phyloP scores from a whole-genome alignment of 371 early-diverging fungal species.

The Apophysomyces ossiformis region DNA sequence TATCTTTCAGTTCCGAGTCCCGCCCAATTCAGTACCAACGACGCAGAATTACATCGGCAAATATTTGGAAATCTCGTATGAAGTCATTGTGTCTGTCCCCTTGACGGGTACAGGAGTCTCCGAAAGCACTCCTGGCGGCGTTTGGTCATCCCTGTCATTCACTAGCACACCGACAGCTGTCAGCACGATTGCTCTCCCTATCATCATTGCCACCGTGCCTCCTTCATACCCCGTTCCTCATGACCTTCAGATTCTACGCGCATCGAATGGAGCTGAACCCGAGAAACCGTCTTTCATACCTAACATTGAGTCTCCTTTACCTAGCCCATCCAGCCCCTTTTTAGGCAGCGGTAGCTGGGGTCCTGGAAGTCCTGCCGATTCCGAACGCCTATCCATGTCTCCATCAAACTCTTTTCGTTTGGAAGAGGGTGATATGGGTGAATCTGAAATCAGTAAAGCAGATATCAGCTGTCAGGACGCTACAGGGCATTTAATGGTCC shows the following conservation, averaged over 20 bases:
- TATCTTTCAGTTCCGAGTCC: constrained; percentile 37
- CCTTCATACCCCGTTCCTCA: constrained; percentile 25
- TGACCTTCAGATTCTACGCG: constrained; percentile 31
- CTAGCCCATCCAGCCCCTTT: constrained; percentile 27
- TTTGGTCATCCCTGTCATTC: constrained; percentile 14
- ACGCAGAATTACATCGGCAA: constrained; percentile 28
- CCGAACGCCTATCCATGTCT: constrained; percentile 1
- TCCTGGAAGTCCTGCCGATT: constrained; percentile 23
- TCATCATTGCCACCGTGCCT: constrained; percentile 44
- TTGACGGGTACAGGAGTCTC: constrained; percentile 5
- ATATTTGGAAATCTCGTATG: constrained; percentile 36
- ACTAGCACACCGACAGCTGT: constrained; percentile 13
- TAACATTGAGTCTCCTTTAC: constrained; percentile 36
- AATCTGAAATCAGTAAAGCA: neutral
- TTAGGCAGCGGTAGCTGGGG: constrained; percentile 21
- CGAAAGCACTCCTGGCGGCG: constrained; percentile 15
- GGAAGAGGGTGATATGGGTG: constrained; percentile 2
- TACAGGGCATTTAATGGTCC: constrained; percentile 35
- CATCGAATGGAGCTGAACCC: constrained; percentile 13
- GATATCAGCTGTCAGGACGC: constrained; percentile 19
- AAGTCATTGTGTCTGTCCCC: constrained; percentile 40
- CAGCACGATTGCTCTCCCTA: constrained; percentile 27
- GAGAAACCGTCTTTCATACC: constrained; percentile 37
- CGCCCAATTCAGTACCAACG: constrained; percentile 39
- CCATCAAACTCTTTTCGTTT: neutral